Base-by-base conservation (phyloP, 805 yeast genomes). In the Suhomyces kilbournensis region DNA sequence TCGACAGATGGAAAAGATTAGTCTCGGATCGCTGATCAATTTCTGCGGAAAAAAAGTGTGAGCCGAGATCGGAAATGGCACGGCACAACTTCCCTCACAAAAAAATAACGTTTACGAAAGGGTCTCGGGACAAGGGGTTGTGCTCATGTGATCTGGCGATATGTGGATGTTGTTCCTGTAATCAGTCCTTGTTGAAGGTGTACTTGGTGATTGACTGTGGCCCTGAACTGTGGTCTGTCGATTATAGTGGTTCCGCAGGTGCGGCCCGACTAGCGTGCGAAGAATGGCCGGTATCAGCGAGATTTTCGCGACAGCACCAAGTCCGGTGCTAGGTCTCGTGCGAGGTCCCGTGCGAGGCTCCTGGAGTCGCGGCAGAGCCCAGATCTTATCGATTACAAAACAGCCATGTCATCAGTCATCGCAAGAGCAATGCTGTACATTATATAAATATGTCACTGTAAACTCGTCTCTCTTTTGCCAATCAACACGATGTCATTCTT, bases 401-500 rank as follows among this genome's bases (percentile, higher is more conserved):
- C 39, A 20, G 34, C 35, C 46, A 1, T 4, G 7, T 12, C n/a
- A 38, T 17, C 40, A 32, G 35, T 32, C 35, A 32, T 32, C 35
- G 34, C 17, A 15, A 10, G 10, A 35, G 15, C 17, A 46, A 19
- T 35, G 25, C 30, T 22, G 12, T 15, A 10, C 20, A 7, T 10
- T n/a, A 43, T 23, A 19, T 19, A 22, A 8, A 43, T 43, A 28
- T 23, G 17, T 19, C 8, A 12, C 4, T 30, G 6, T 28, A 28
- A 4, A 28, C 32, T 12, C 32, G 12, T 6, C 14, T 28, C 32
- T 3, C 32, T n/a, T 9, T 23, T 22, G 8, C 49, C 32, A 30
- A 14, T 19, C 22, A 17, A 44, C 40, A 63, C 39, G 25, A 85
- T 85, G 90, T 87, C 94, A 0, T 69, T 88, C 44, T 96, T 89